These are phyloP conservation scores for Micractinium conductrix DNA, from an alignment of 139 green algal genomes.

Conservation along the genomic window DNA sequence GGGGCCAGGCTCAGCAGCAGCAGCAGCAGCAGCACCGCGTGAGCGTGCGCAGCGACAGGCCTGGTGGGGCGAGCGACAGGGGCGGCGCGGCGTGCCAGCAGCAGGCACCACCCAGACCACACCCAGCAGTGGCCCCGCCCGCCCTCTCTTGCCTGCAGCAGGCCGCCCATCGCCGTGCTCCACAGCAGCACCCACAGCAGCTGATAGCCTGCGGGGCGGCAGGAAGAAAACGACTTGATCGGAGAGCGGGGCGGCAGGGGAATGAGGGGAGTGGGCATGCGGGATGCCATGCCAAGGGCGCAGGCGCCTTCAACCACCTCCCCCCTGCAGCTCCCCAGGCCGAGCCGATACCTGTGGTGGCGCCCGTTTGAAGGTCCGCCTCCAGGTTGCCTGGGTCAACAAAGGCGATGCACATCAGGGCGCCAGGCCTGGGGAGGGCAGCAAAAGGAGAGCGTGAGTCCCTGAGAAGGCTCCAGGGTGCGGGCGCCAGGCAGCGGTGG, in stretches of 20 bases:
- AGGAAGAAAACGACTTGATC: no score
- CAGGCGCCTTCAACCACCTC: no score
- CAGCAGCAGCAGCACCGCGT: not conserved
- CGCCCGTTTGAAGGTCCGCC: constrained; percentile 54
- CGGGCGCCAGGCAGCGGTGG: not conserved
- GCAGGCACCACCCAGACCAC: not conserved
- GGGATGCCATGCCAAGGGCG: no score
- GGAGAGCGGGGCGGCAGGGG: no score
- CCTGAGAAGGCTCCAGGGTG: not conserved
- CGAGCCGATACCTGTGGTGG: no score
- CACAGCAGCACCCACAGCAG: constrained; percentile 54
- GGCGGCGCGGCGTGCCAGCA: not conserved
- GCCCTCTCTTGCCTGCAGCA: not conserved
- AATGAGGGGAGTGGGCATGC: no score
- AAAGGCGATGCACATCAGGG: constrained; percentile 56
- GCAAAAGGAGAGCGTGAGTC: not conserved
- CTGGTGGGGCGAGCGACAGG: not conserved
- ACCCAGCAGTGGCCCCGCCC: not conserved
- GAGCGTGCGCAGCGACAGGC: not conserved
- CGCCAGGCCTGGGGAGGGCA: constrained; percentile 24
- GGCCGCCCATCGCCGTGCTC: constrained; percentile 20
- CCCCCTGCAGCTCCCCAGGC: no score
- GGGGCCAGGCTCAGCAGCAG: not conserved
- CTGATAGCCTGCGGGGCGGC: no score
- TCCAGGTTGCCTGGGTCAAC: constrained; percentile 61